Percentiles rank a stretch among this genome's conserved stretches.
Evolutionary conservation across 2,329 filamentous ascomycete species (phyloP).

Genomic region (Scleromitrula shiraiana): DNA sequence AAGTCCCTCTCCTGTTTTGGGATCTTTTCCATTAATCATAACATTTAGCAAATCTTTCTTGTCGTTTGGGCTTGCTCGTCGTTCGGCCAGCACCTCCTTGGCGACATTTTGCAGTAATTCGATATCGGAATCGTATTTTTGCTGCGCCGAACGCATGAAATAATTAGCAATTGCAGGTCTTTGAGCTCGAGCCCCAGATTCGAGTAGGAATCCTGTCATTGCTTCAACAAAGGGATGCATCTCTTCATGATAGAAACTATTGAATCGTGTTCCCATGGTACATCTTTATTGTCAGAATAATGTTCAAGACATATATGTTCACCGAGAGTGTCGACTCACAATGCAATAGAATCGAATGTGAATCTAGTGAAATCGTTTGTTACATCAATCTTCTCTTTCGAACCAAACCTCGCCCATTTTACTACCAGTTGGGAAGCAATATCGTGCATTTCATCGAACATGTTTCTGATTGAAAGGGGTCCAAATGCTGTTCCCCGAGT

Average conservation of each 20-base stretch:
- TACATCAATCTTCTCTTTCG: conserved; percentile 47
- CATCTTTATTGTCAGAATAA: conserved; percentile 30
- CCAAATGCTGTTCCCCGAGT: conserved; percentile 45
- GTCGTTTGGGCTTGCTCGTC: conserved; percentile 47
- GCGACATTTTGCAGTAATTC: conserved; percentile 29
- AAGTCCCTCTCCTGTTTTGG: conserved; percentile 58
- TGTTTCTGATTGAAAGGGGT: conserved; percentile 55
- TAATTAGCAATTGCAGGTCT: conserved; percentile 38
- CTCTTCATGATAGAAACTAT: conserved; percentile 62
- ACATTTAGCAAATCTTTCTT: conserved; percentile 62
- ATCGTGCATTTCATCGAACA: conserved; percentile 65
- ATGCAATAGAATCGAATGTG: conserved; percentile 53
- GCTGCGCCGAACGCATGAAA: conserved; percentile 36
- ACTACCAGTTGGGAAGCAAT: conserved; percentile 57
- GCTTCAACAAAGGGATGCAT: conserved; percentile 63
- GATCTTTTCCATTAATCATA: conserved; percentile 61
- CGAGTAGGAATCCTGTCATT: conserved; percentile 57
- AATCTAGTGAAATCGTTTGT: conserved; percentile 67
- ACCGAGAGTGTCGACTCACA: conserved; percentile 29
- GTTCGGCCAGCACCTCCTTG: conserved; percentile 48
- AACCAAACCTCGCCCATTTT: conserved; percentile 60
- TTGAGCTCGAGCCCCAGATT: conserved; percentile 43
- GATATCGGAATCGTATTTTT: conserved; percentile 48
- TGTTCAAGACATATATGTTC: conserved; percentile 34
- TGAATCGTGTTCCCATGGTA: conserved; percentile 73